A percentile compares a stretch with the other conserved stretches of the same genome.
Evolutionary conservation across 2,329 filamentous ascomycete species (phyloP).

Genomic region (Arachnomyces sp.): DNA sequence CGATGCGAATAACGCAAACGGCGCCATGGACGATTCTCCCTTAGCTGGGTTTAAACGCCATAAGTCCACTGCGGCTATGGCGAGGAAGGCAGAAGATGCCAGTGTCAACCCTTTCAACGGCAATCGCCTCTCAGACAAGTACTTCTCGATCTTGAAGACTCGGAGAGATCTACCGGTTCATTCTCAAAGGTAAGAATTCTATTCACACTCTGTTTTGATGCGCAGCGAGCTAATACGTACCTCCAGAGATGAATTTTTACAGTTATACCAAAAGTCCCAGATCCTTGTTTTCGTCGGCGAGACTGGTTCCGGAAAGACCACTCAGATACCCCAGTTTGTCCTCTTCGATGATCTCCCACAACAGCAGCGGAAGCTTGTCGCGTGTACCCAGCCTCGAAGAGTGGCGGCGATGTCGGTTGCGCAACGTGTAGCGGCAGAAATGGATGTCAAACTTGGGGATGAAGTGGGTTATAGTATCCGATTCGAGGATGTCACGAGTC

Average conservation of each 20-base stretch:
- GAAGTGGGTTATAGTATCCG: slow-evolving; percentile 98
- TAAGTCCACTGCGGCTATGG: slow-evolving; percentile 69
- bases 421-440: slow-evolving; percentile 92
- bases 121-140: slow-evolving; percentile 66
- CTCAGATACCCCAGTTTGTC: slow-evolving; percentile 97
- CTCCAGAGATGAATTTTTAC: slow-evolving; percentile 78
- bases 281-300: slow-evolving; percentile 98
- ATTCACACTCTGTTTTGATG: not conserved
- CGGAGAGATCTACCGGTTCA: slow-evolving; percentile 84
- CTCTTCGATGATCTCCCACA: slow-evolving; percentile 94
- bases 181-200: slow-evolving; percentile 64
- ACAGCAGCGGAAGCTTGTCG: slow-evolving; percentile 76
- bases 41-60: slow-evolving; percentile 67
- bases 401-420: slow-evolving; percentile 98
- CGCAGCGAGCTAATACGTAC: not conserved
- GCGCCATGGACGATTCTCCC: slow-evolving; percentile 34
- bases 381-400: slow-evolving; percentile 94
- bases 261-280: slow-evolving; percentile 87
- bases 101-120: slow-evolving; percentile 82
- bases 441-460: slow-evolving; percentile 86
- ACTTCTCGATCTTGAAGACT: slow-evolving; percentile 81
- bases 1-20: slow-evolving; percentile 29
- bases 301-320: slow-evolving; percentile 98
- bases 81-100: slow-evolving; percentile 66
- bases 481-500: slow-evolving; percentile 90